Evolutionary conservation across 2,329 filamentous ascomycete species (phyloP).

Genomic region (Ustilaginoidea virens): DNA sequence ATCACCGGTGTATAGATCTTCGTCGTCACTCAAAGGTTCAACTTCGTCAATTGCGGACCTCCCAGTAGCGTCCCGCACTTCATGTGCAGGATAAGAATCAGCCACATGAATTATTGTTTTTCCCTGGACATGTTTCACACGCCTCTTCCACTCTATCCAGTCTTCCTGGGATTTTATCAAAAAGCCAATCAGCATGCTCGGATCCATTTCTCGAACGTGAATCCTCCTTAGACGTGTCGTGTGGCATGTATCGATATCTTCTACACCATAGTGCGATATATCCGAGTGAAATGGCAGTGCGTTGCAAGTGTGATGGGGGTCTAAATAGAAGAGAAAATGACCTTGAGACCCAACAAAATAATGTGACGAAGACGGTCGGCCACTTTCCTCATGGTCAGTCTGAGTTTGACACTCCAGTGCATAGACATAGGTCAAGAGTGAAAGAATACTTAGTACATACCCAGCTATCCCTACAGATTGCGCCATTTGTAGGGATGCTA

Average conservation of each 20-base stretch:
- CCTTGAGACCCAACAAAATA: conserved; percentile 49
- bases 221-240: conserved; percentile 71
- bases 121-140: conserved; percentile 59
- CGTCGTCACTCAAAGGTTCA: conserved; percentile 67
- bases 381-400: conserved; percentile 33
- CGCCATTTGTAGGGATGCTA: conserved; percentile 66
- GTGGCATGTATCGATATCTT: conserved; percentile 74
- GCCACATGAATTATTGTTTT: conserved; percentile 80
- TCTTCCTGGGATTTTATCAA: conserved; percentile 70
- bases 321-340: conserved; percentile 79
- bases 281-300: conserved; percentile 49
- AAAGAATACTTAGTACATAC: conserved; percentile 32
- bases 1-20: conserved; percentile 27
- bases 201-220: conserved; percentile 86
- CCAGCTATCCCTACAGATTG: conserved; percentile 95
- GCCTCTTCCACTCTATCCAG: conserved; percentile 67
- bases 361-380: conserved; percentile 75
- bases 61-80: conserved; percentile 40
- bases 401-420: neutral
- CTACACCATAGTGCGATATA: conserved; percentile 42
- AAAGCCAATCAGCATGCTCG: conserved; percentile 94
- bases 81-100: conserved; percentile 46
- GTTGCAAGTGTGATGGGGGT: conserved; percentile 75
- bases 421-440: neutral
- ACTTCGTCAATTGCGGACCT: conserved; percentile 77